Base-by-base conservation (phyloP, 2,329 filamentous ascomycete genomes). In the Cladophialophora immunda region DNA sequence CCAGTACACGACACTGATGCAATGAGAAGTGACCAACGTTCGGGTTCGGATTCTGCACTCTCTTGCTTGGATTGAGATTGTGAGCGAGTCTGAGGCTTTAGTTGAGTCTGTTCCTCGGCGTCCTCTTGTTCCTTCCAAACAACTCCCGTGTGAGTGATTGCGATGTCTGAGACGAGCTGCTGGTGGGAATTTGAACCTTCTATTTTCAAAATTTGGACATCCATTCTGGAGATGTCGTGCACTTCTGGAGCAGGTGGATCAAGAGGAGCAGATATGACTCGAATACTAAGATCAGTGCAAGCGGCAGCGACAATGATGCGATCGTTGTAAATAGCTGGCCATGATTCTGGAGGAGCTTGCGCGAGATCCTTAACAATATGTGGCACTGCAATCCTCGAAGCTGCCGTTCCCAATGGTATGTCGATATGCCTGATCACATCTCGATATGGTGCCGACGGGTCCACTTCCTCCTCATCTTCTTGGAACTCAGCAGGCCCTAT, bases 231-330 rank as follows among this genome's bases (percentile, higher is more conserved):
- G 5, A 75, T 65, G 58, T 81, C 74, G 30, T 78, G 78, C 30
- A 77, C 75, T 2, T 75, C 72, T 22, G 79, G 77, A 45, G 84
- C 80, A 27, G 86, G 86, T 56, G 86, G 86, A 13, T 75, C 75
- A 27, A 89, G 77, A 4, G 87, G 86, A 19, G 88, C 72, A 4
- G 82, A 82, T 25, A 89, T 78, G 56, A 89, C 71, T 32, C 83
- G 81, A 11, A 87, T 79, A n/a, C 81, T 85, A 15, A 81, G 83
- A 73, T 90, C 87, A 17, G 84, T 81, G 69, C 86, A 89, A 17
- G 84, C 81, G 4, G 84, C 83, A 0, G 83, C 80, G 41, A 89
- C 78, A 27, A 87, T 78, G 17, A 89, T 82, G 62, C 80, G 82
- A 41, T 80, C 78, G 50, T 79, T 80, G 63, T 87, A 78, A 36